These are phyloP conservation scores for Mycena pura DNA, from an alignment of 768 basidiomycete species.

Conservation along the genomic window DNA sequence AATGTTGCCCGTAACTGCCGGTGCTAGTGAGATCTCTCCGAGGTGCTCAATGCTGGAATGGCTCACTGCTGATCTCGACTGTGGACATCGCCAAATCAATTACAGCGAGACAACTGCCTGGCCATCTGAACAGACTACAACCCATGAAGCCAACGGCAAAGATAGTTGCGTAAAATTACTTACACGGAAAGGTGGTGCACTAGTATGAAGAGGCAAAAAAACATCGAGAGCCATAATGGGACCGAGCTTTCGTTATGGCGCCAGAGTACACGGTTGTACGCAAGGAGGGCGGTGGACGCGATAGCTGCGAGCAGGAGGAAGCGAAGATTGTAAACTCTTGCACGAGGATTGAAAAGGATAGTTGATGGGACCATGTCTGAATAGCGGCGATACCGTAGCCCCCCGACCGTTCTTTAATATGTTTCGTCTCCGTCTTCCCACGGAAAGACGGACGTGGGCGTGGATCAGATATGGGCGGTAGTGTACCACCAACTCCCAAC, in stretches of 20 bases:
- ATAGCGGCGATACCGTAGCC: background rate
- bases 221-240: background rate
- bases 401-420: background rate
- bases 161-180: background rate
- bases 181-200: background rate
- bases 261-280: background rate
- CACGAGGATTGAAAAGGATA: background rate
- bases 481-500: background rate
- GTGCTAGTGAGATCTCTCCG: background rate
- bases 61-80: background rate
- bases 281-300: background rate
- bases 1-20: background rate
- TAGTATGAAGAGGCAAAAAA: background rate
- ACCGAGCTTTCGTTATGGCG: background rate
- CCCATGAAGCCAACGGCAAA: background rate
- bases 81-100: background rate
- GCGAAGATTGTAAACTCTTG: background rate
- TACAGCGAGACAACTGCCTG: background rate
- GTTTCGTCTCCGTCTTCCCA: background rate
- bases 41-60: background rate
- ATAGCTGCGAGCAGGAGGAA: background rate
- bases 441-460: background rate
- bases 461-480: background rate
- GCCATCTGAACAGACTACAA: background rate
- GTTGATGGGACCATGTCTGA: background rate